These are phyloP conservation scores for Castanea crenata DNA, from an alignment of 306 rosid genomes.

Conservation along the genomic window DNA sequence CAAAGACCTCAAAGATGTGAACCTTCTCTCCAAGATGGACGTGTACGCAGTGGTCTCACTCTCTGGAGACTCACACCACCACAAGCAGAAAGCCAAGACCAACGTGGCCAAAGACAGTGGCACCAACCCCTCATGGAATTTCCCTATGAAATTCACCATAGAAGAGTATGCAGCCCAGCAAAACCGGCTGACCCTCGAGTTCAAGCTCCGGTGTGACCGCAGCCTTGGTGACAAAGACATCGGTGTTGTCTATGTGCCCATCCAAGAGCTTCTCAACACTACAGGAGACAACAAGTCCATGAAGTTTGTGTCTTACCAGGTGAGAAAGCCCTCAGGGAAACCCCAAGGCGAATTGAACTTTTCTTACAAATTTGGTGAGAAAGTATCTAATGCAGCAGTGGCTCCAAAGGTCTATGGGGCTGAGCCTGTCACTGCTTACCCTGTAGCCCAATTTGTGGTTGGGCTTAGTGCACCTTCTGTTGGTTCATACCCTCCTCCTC, in stretches of 20 bases:
- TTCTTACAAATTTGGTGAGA: constrained; percentile 40
- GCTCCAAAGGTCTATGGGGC: neutral
- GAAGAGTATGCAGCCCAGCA: constrained; percentile 33
- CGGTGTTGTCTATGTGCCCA: constrained; percentile 52
- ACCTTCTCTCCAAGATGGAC: constrained; percentile 67
- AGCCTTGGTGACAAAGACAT: constrained; percentile 47
- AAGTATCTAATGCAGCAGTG: neutral
- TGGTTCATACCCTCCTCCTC: constrained; percentile 2
- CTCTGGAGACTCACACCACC: constrained; percentile 34
- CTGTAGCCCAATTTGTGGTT: neutral
- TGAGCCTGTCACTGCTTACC: constrained; percentile 29
- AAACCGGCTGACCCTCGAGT: constrained; percentile 44
- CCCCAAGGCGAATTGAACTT: constrained; percentile 51
- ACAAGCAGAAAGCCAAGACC: constrained; percentile 36
- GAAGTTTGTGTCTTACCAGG: constrained; percentile 50
- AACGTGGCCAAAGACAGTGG: constrained; percentile 42
- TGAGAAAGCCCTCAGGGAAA: constrained; percentile 52
- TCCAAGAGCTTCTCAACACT: constrained; percentile 57
- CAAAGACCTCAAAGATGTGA: constrained; percentile 61
- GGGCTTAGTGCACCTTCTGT: constrained; percentile 28
- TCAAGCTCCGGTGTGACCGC: constrained; percentile 52
- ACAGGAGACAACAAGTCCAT: constrained; percentile 17
- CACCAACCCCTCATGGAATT: constrained; percentile 62
- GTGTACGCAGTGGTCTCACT: constrained; percentile 62
- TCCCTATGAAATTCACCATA: constrained; percentile 38